Base-by-base conservation (phyloP, 2,329 filamentous ascomycete genomes). In the Lojkania enalia region DNA sequence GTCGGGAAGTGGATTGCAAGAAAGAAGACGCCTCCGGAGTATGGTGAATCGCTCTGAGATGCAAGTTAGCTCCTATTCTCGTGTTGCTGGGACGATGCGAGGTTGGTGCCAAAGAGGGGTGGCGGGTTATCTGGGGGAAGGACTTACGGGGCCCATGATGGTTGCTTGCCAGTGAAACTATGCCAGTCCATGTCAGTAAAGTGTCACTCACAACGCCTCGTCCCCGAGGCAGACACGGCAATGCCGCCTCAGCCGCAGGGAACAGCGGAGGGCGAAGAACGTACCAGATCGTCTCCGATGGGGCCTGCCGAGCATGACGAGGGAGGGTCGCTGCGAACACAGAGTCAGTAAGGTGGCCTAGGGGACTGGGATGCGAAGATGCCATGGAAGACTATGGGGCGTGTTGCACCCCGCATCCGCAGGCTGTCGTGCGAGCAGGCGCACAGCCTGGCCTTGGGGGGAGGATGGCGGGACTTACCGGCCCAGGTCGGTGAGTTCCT, bases 131-230 rank as follows among this genome's bases (percentile, higher is more conserved):
- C 15, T 11, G 30, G 51, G 47, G 61, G 40, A 43, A 49, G 46
- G 52, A 84, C 89, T 84, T 85, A 95, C 90, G 72, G 94, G 94
- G 76, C 94, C 94, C 94, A 99, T 99, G 73, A 99, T 99, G 41
- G 94, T 99, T 67, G 94, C 94, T 86, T 99, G 94, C 94, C 94
- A 99, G 85, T 97, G 94, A 72, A 99, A 99, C 92, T 99, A 64
- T 64, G 36, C 35, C 51, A 13, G 42, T 5, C 15, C 39, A 46
- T 42, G 60, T 59, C 46, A 62, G 65, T 67, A 56, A 67, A 68
- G 48, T 12, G 52, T 29, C 15, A 51, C 45, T 61, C 58, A 55
- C 39, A 35, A 49, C 45, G 42, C 38, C 29, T 15, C 18, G 27
- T 29, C 35, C 23, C 42, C 21, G 47, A 46, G 44, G 52, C 42